Conservation (phyloP, 208 protist genomes). For the Wallacemonas sp. region DNA sequence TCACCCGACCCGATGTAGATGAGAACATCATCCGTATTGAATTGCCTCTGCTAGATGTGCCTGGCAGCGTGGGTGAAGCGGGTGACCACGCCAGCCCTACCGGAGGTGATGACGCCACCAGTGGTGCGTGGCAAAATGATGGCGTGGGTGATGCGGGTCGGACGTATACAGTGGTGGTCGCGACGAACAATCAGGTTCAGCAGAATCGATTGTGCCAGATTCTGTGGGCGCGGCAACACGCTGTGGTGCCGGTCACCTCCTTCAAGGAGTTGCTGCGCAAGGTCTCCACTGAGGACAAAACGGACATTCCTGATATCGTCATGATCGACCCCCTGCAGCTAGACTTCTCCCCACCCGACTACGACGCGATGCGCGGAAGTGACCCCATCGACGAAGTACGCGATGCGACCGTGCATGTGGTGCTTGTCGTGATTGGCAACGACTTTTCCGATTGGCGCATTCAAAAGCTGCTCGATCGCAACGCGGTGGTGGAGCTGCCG, state of each 20-base stretch:
- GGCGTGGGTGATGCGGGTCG: slow-evolving; percentile 18
- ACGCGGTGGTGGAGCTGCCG: slow-evolving; percentile 80
- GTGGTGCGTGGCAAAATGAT: background rate
- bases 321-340: slow-evolving; percentile 80
- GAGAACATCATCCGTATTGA: slow-evolving; percentile 65
- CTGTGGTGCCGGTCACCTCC: slow-evolving; percentile 78
- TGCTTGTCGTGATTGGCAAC: slow-evolving; percentile 69
- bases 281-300: slow-evolving; percentile 30
- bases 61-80: slow-evolving; percentile 38
- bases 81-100: slow-evolving; percentile 24
- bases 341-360: slow-evolving; percentile 62
- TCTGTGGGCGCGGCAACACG: slow-evolving; percentile 81
- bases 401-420: slow-evolving; percentile 41
- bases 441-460: slow-evolving; percentile 84
- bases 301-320: slow-evolving; percentile 64
- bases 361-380: slow-evolving; percentile 38
- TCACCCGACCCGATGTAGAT: slow-evolving; percentile 49
- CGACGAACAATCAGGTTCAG: slow-evolving; percentile 65
- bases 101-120: slow-evolving; percentile 11
- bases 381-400: slow-evolving; percentile 65
- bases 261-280: slow-evolving; percentile 71
- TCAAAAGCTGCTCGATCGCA: slow-evolving; percentile 72
- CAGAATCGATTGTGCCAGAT: slow-evolving; percentile 72
- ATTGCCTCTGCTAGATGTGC: slow-evolving; percentile 74
- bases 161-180: slow-evolving; percentile 74